Percentiles rank a stretch among this genome's conserved stretches.
phyloP scores from a whole-genome alignment of 768 basidiomycete genomes.

The Cubamyces lactineus region DNA sequence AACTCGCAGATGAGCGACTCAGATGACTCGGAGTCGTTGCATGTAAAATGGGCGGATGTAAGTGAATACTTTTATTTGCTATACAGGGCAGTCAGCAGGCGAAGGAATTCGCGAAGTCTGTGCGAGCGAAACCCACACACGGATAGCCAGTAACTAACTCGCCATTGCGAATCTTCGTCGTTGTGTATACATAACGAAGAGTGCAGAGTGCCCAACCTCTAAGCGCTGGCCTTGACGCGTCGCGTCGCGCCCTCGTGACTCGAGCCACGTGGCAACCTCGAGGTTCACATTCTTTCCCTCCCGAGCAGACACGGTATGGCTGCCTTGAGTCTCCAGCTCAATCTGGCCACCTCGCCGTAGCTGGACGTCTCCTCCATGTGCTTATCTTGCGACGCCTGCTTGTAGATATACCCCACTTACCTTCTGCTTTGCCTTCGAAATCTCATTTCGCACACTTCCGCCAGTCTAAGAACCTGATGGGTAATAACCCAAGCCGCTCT shows the following conservation, averaged over 20 bases:
- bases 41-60: conserved; percentile 12
- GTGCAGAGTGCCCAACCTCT: too few relatives aligned
- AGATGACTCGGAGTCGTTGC: background rate
- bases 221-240: background rate
- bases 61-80: background rate
- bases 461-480: conserved; percentile 20
- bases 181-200: background rate
- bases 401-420: conserved; percentile 10
- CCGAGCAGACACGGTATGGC: background rate
- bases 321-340: background rate
- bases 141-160: too few relatives aligned
- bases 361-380: conserved; percentile 1
- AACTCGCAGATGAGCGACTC: background rate
- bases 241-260: conserved; percentile 19
- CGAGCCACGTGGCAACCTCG: conserved; percentile 17
- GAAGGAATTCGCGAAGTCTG: too few relatives aligned
- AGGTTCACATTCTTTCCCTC: conserved; percentile 5
- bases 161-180: background rate
- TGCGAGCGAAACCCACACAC: too few relatives aligned
- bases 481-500: conserved; percentile 22
- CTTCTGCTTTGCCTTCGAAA: background rate
- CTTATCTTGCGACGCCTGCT: conserved; percentile 1
- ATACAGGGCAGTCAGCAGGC: too few relatives aligned
- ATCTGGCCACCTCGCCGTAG: background rate
- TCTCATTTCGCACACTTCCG: background rate